Conservation (phyloP, 2,329 filamentous ascomycete species). For the Arthroderma sp. region DNA sequence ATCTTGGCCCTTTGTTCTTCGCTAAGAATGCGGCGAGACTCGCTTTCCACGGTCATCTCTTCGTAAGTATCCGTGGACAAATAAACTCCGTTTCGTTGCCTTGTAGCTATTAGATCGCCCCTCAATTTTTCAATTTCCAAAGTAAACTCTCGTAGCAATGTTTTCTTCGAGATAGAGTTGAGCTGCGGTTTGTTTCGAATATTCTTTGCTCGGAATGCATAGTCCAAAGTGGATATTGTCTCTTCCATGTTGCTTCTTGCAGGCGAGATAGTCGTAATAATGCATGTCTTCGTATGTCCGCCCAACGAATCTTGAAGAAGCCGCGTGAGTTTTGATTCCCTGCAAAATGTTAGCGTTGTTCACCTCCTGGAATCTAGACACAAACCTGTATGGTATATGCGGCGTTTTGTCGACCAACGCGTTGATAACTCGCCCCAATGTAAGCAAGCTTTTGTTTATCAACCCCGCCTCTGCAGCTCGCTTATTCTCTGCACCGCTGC, state of each 20-base stretch:
- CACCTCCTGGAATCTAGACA: neutral
- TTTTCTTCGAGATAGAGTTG: slow-evolving; percentile 89
- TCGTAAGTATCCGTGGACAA: slow-evolving; percentile 80
- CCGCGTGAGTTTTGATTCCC: slow-evolving; percentile 92
- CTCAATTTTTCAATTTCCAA: slow-evolving; percentile 89
- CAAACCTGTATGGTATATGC: slow-evolving; percentile 63
- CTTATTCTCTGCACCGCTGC: slow-evolving; percentile 96
- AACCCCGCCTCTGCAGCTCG: slow-evolving; percentile 86
- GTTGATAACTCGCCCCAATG: slow-evolving; percentile 91
- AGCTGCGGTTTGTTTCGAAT: slow-evolving; percentile 96
- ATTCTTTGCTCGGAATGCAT: slow-evolving; percentile 95
- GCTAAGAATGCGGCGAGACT: slow-evolving; percentile 77
- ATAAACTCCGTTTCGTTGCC: slow-evolving; percentile 91
- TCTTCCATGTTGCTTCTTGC: slow-evolving; percentile 93
- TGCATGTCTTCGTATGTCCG: slow-evolving; percentile 92
- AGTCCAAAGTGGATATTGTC: slow-evolving; percentile 94
- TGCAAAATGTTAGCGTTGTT: slow-evolving; percentile 14
- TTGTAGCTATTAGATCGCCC: slow-evolving; percentile 80
- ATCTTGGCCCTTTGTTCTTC: slow-evolving; percentile 90
- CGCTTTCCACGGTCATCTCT: slow-evolving; percentile 80
- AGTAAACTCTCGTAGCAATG: slow-evolving; percentile 77
- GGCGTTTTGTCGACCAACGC: slow-evolving; percentile 78
- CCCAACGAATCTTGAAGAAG: slow-evolving; percentile 92
- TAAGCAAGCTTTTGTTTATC: slow-evolving; percentile 96
- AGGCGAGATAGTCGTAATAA: slow-evolving; percentile 91